Evolutionary conservation across 2,329 filamentous ascomycete genomes (phyloP), one percentile per base, ranked within the genome.

Genomic region (Kalmusia sp.): DNA sequence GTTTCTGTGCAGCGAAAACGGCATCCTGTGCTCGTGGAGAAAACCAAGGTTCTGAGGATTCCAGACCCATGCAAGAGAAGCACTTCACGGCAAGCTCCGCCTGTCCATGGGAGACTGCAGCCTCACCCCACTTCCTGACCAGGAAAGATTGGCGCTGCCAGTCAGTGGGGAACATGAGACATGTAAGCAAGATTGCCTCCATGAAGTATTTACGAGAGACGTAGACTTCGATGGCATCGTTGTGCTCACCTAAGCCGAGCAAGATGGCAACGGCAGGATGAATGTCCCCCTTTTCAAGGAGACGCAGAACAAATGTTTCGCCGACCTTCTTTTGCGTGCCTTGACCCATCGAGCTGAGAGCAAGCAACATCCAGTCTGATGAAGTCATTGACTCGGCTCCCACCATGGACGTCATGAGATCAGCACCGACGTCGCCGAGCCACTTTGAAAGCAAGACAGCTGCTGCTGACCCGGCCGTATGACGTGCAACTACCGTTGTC

Each of bases 211-310:
- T 92, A 60, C 95, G 92, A 9, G 93, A 96, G 27, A 96, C 86
- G 66, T 99, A 99, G 25, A 97, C 89, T 74, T 99, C 95, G 54
- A 99, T 93, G 0, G 95, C 95, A 71, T 99, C 93, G 60, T 96
- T 93, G 63, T 91, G 82, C 69, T 98, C 93, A 2, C 93, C 93
- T 75, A 99, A 87, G 12, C 93, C 92, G 28, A 99, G 86, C 74
- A 99, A 86, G 57, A 98, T 93, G 0, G 93, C 93, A 15, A 92
- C 93, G 4, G 95, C 92, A 0, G 92, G 92, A 69, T 99, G 93
- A 2, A 97, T 81, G 65, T 99, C 95, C 24, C 92, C 92, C 58
- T 88, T 91, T 72, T 96, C 92, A 1, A 99, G 82, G 1, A 99
- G 81, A 44, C 92, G 87, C 72, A 96, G 93, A 1, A 96, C 91